phyloP scores from a whole-genome alignment of 805 yeast genomes.

The Wickerhamomyces canadensis region DNA sequence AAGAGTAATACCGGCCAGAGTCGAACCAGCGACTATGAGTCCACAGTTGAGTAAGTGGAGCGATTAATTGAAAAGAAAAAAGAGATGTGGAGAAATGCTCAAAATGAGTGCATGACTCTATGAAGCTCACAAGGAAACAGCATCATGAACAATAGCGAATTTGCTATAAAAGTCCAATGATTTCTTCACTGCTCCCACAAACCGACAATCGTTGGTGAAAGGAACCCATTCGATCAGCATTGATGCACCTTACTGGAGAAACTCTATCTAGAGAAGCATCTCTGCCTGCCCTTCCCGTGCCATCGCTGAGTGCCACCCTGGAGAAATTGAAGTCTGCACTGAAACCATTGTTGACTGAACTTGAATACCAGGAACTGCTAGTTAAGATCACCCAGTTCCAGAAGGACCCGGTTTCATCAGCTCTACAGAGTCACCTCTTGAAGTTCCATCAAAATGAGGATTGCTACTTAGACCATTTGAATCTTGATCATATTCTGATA shows the following conservation, averaged over 20 bases:
- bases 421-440: conserved; percentile 49
- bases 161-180: too few species aligned
- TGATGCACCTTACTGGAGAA: neutral
- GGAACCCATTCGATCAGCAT: too few species aligned
- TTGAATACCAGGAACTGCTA: conserved; percentile 43
- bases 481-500: conserved; percentile 31
- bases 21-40: too few species aligned
- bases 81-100: too few species aligned
- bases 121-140: too few species aligned
- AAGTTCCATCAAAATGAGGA: conserved; percentile 38
- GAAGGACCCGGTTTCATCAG: conserved; percentile 33
- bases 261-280: neutral
- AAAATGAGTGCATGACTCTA: too few species aligned
- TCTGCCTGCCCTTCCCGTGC: conserved; percentile 61
- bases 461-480: conserved; percentile 49
- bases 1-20: too few species aligned
- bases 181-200: too few species aligned
- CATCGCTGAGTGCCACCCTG: conserved; percentile 45
- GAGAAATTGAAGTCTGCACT: conserved; percentile 49
- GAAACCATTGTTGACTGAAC: conserved; percentile 51
- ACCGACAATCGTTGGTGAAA: too few species aligned
- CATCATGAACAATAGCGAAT: too few species aligned
- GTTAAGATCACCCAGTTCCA: conserved; percentile 41
- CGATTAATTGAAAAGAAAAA: too few species aligned
- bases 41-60: too few species aligned